These are phyloP conservation scores for Chlorella sp. DNA, from an alignment of 139 green algal genomes.

Conservation along the genomic window DNA sequence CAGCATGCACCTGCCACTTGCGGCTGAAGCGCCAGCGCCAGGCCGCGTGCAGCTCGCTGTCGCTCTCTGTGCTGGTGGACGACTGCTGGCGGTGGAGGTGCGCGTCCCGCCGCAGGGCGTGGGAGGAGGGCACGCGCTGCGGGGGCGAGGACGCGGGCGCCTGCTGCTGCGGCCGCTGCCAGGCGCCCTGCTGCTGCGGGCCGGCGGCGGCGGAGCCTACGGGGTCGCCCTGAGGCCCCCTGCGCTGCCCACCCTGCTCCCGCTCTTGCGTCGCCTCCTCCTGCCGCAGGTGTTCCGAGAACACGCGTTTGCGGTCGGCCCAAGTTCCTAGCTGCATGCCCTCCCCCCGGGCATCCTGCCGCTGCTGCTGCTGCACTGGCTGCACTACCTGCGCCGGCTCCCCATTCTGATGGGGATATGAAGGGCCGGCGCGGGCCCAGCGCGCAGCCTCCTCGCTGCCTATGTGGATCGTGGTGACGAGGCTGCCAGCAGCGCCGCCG, in stretches of 20 bases:
- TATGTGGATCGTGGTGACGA: too few species aligned
- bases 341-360: background rate
- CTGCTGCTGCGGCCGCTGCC: background rate
- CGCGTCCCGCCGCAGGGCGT: background rate
- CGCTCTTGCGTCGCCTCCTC: background rate
- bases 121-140: background rate
- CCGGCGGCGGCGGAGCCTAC: too few species aligned
- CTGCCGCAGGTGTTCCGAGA: constrained; percentile 1
- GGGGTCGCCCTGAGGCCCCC: too few species aligned
- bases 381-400: background rate
- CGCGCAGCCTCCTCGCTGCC: background rate
- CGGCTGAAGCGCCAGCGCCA: constrained; percentile 46
- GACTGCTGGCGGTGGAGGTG: background rate
- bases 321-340: constrained; percentile 29
- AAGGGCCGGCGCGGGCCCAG: background rate
- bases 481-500: background rate
- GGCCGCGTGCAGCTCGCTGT: constrained; percentile 26
- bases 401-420: background rate
- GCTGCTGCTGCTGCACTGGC: background rate
- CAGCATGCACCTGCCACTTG: constrained; percentile 47
- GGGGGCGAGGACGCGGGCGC: background rate
- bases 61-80: background rate
- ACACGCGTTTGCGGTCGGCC: constrained; percentile 33
- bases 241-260: background rate
- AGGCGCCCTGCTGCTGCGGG: background rate